Conservation (phyloP, 2,329 filamentous ascomycete species). For the Microcyclosporella mali region DNA sequence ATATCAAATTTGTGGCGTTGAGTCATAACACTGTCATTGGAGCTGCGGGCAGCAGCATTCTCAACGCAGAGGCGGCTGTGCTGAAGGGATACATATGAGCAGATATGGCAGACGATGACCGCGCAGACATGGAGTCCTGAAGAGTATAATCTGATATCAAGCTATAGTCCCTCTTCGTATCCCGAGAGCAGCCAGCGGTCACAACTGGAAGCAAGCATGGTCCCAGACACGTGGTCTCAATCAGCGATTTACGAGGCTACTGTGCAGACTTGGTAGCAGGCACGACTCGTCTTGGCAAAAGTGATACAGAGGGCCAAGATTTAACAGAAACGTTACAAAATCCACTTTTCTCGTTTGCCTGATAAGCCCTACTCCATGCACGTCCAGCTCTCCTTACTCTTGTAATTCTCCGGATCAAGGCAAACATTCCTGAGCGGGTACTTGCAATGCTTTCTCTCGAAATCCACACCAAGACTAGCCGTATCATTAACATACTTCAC, state of each 20-base stretch:
- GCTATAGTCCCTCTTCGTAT: too few species aligned
- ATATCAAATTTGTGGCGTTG: slow-evolving; percentile 88
- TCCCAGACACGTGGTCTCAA: too few species aligned
- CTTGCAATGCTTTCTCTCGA: slow-evolving; percentile 43
- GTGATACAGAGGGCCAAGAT: too few species aligned
- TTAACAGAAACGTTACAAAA: too few species aligned
- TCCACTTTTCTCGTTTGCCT: neutral
- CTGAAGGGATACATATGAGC: slow-evolving; percentile 65
- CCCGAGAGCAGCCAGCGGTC: too few species aligned
- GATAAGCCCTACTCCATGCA: slow-evolving; percentile 16
- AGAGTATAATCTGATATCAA: too few species aligned
- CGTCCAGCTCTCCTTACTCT: slow-evolving; percentile 22
- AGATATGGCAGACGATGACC: too few species aligned
- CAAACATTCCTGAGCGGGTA: slow-evolving; percentile 25
- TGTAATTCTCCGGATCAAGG: slow-evolving; percentile 22
- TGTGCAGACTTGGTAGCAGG: too few species aligned
- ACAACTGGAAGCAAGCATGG: too few species aligned
- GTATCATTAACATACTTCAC: slow-evolving; percentile 39
- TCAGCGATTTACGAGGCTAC: too few species aligned
- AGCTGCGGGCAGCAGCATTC: slow-evolving; percentile 88
- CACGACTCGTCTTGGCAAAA: too few species aligned
- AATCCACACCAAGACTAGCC: slow-evolving; percentile 35
- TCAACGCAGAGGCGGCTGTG: slow-evolving; percentile 88
- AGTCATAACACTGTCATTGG: slow-evolving; percentile 92
- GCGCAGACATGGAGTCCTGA: too few species aligned